A percentile compares a stretch with the other conserved stretches of the same genome.
These are phyloP conservation scores for Dionaea muscipula DNA, from an alignment of 179 eudicot species.

Conservation along the genomic window DNA sequence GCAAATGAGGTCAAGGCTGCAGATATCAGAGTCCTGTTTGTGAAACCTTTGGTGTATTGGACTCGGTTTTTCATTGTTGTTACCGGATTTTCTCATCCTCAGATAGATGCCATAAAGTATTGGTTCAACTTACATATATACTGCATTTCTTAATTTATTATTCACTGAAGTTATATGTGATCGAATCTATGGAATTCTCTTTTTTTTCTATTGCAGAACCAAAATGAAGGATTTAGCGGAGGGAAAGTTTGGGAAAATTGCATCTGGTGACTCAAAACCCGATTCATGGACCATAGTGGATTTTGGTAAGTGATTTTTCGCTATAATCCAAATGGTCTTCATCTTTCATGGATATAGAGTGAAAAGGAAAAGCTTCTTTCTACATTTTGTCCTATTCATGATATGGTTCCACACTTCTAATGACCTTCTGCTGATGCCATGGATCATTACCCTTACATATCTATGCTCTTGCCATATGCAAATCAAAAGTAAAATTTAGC, in stretches of 20 bases:
- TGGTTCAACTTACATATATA: neutral
- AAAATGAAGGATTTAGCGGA: slow-evolving; percentile 82
- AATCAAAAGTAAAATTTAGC: too few relatives aligned
- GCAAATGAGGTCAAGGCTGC: slow-evolving; percentile 88
- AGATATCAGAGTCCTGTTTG: slow-evolving; percentile 78
- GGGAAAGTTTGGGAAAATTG: slow-evolving; percentile 49
- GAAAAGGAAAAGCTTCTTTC: neutral
- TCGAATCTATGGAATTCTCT: slow-evolving; percentile 1
- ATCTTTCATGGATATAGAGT: neutral
- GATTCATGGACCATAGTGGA: slow-evolving; percentile 91
- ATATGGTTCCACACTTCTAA: neutral
- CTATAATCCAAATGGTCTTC: neutral
- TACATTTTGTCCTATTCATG: neutral
- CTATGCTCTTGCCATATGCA: too few relatives aligned
- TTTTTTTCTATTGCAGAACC: slow-evolving; percentile 28
- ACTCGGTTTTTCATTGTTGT: slow-evolving; percentile 90
- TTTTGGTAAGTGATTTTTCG: slow-evolving; percentile 43
- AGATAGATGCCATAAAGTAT: slow-evolving; percentile 77
- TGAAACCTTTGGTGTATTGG: slow-evolving; percentile 95
- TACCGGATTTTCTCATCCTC: slow-evolving; percentile 89
- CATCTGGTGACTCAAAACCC: slow-evolving; percentile 72
- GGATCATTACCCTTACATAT: too few relatives aligned
- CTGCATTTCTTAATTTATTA: neutral
- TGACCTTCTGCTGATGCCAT: too few relatives aligned
- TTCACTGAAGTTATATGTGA: neutral